Conservation (phyloP, 2,329 filamentous ascomycete species). For the Colletotrichum falcatum region DNA sequence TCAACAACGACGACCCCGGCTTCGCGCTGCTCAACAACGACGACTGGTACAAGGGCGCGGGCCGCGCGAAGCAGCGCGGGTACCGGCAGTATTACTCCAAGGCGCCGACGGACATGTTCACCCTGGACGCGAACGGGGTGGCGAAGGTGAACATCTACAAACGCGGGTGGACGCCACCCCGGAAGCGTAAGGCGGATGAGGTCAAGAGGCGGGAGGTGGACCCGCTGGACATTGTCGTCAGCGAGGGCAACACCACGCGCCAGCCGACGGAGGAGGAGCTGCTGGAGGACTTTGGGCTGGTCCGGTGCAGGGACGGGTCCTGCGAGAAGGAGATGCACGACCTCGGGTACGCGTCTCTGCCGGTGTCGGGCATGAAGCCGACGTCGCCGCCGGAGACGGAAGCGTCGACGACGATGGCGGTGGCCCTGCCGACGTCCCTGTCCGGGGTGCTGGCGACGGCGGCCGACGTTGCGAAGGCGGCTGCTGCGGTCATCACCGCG, state of each 20-base stretch:
- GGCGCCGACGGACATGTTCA: constrained; percentile 2
- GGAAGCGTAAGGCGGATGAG: constrained; percentile 6
- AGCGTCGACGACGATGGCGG: constrained; percentile 3
- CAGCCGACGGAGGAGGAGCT: constrained; percentile 11
- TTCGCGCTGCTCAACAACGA: constrained; percentile 9
- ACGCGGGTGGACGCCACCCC: constrained; percentile 2
- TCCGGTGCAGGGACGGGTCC: constrained; percentile 10
- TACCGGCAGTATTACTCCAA: constrained; percentile 2
- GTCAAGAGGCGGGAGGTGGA: constrained; percentile 9
- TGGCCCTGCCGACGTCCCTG: constrained; percentile 10
- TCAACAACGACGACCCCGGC: constrained; percentile 5
- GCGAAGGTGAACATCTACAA: constrained; percentile 3
- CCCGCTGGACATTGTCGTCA: constrained; percentile 8
- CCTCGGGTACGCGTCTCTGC: constrained; percentile 9
- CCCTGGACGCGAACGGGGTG: constrained; percentile 8
- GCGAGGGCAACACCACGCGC: constrained; percentile 7
- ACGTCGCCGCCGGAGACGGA: constrained; percentile 11
- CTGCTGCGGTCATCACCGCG: constrained; percentile 8
- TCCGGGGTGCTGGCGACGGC: constrained; percentile 6
- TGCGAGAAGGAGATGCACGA: constrained; percentile 7
- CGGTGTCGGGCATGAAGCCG: constrained; percentile 8
- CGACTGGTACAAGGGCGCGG: constrained; percentile 6
- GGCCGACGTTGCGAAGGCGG: constrained; percentile 7
- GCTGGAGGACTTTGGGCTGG: constrained; percentile 9
- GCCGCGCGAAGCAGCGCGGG: constrained; percentile 6